Conservation (phyloP, 805 yeast species). For the Metschnikowia chrysomelidarum region DNA sequence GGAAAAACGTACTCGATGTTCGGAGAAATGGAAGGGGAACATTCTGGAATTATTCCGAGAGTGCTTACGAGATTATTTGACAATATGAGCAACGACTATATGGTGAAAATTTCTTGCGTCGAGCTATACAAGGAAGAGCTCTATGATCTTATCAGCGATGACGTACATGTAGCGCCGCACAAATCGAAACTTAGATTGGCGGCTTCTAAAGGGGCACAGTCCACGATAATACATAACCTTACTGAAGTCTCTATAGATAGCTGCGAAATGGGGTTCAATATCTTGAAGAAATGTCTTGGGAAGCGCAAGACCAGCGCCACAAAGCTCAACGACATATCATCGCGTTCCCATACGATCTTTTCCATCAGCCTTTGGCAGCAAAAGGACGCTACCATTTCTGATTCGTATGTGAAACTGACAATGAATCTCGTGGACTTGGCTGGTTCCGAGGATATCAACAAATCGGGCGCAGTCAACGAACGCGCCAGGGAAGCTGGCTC, state of each 20-base stretch:
- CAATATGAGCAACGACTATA: slow-evolving; percentile 48
- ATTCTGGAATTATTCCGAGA: slow-evolving; percentile 60
- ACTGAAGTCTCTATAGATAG: slow-evolving; percentile 57
- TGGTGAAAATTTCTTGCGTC: slow-evolving; percentile 75
- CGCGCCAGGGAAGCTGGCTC: slow-evolving; percentile 93
- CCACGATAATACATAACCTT: slow-evolving; percentile 60
- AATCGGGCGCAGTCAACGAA: slow-evolving; percentile 84
- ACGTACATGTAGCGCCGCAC: slow-evolving; percentile 19
- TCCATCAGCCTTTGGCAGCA: slow-evolving; percentile 55
- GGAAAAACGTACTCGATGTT: slow-evolving; percentile 82
- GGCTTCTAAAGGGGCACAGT: slow-evolving; percentile 4
- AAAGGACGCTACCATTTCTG: slow-evolving; percentile 32
- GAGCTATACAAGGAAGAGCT: slow-evolving; percentile 89
- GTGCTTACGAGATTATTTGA: slow-evolving; percentile 51
- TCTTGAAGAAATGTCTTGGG: slow-evolving; percentile 55
- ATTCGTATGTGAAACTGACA: slow-evolving; percentile 49
- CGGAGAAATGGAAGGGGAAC: slow-evolving; percentile 37
- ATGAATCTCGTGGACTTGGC: slow-evolving; percentile 90
- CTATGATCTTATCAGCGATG: slow-evolving; percentile 63
- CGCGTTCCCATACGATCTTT: slow-evolving; percentile 77
- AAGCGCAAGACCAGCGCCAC: slow-evolving; percentile 69
- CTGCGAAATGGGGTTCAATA: slow-evolving; percentile 54
- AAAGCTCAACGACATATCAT: slow-evolving; percentile 68
- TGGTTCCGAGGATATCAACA: slow-evolving; percentile 85
- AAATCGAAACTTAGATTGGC: slow-evolving; percentile 28